phyloP scores from a whole-genome alignment of 2,329 filamentous ascomycete species.

The Aureobasidium sp. region DNA sequence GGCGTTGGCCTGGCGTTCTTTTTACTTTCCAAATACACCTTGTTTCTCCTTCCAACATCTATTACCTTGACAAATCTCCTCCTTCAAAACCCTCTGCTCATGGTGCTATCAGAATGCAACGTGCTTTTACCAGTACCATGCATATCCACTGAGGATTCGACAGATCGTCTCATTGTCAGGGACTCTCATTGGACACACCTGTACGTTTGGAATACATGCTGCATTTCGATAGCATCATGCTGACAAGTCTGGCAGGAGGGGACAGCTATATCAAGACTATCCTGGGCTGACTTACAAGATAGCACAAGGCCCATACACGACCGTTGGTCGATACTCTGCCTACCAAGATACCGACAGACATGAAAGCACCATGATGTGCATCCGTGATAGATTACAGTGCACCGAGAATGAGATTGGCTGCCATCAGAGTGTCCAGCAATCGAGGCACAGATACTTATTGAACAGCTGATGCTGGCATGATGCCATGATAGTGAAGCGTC shows the following conservation, averaged over 20 bases:
- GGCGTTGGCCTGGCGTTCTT: constrained; percentile 8
- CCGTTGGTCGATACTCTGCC: too few relatives aligned
- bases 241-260: not conserved
- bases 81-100: not conserved
- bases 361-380: not conserved
- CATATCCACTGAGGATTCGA: not conserved
- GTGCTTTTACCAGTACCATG: not conserved
- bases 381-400: not conserved
- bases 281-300: not conserved
- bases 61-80: not conserved
- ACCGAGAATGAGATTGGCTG: not conserved
- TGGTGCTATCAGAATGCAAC: not conserved
- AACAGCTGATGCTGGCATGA: not conserved
- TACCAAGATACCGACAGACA: not conserved
- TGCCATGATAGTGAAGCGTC: not conserved
- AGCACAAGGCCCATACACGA: not conserved
- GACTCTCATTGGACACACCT: not conserved
- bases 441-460: too few relatives aligned
- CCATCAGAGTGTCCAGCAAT: not conserved
- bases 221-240: not conserved
- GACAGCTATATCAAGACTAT: too few relatives aligned
- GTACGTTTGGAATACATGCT: not conserved
- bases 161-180: not conserved
- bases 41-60: not conserved
- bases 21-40: constrained; percentile 3